Percentiles rank a stretch among this genome's conserved stretches.
phyloP scores from a whole-genome alignment of 768 basidiomycete species.

The Suillus tomentosus region DNA sequence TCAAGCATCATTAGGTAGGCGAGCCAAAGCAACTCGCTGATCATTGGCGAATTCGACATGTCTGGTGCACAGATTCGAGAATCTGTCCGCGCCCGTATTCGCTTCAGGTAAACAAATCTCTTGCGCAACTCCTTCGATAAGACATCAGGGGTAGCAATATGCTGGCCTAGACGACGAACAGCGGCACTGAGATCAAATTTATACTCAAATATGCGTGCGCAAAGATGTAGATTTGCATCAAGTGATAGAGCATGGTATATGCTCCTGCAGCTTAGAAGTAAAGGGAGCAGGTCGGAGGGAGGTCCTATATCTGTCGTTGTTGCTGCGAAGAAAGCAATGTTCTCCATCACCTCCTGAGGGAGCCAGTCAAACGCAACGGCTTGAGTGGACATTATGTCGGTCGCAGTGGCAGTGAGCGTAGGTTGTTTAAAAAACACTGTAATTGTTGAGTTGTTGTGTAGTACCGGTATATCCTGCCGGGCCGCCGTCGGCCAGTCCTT shows the following conservation, averaged over 20 bases:
- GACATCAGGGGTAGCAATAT: conserved; percentile 40
- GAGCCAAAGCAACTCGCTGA: conserved; percentile 56
- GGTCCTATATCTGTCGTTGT: conserved; percentile 58
- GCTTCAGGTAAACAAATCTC: conserved; percentile 59
- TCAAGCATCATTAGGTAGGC: conserved; percentile 81
- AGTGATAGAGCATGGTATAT: conserved; percentile 54
- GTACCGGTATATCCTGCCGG: neutral
- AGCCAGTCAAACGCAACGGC: conserved; percentile 35
- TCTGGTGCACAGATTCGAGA: conserved; percentile 27
- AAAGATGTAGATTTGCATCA: conserved; percentile 63
- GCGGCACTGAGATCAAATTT: conserved; percentile 67
- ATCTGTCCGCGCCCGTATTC: conserved; percentile 46
- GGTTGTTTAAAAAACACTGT: neutral
- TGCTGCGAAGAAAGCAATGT: conserved; percentile 68
- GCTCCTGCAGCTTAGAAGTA: conserved; percentile 53
- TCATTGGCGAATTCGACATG: conserved; percentile 18
- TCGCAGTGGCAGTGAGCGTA: neutral
- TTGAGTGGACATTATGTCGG: neutral
- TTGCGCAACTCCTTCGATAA: conserved; percentile 65
- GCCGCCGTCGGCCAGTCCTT: neutral
- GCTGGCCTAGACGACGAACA: conserved; percentile 49
- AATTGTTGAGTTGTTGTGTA: neutral
- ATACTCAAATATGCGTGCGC: conserved; percentile 64
- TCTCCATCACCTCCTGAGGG: conserved; percentile 79
- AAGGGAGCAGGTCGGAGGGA: conserved; percentile 55